These are phyloP conservation scores for Trametes villosa DNA, from an alignment of 768 basidiomycete genomes.

Conservation along the genomic window DNA sequence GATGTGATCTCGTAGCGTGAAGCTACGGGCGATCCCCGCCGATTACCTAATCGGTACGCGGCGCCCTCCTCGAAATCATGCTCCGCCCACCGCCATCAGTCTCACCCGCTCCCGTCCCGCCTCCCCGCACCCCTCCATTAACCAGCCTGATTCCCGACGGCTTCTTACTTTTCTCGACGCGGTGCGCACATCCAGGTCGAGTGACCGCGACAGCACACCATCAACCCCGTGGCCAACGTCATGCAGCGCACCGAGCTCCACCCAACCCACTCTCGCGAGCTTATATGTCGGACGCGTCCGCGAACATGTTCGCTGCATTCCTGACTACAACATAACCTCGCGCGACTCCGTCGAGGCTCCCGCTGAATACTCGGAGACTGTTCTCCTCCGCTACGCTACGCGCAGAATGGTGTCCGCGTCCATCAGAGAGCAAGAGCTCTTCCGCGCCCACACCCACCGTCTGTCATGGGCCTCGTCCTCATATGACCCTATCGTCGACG, in stretches of 20 bases:
- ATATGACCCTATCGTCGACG: conserved; percentile 30
- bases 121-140: background rate
- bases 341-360: conserved; percentile 1
- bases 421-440: conserved; percentile 20
- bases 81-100: conserved; percentile 3
- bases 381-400: conserved; percentile 1
- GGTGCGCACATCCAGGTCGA: background rate
- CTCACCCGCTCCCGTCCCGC: background rate
- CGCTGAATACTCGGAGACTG: background rate
- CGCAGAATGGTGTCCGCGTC: conserved; percentile 13
- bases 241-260: conserved; percentile 1
- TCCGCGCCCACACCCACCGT: conserved; percentile 21
- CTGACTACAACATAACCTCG: background rate
- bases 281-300: background rate
- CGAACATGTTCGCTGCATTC: background rate
- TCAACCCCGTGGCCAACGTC: background rate
- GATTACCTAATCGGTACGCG: conserved; percentile 16
- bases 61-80: background rate
- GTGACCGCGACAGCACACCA: conserved; percentile 1
- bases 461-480: conserved; percentile 21
- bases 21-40: conserved; percentile 24
- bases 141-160: background rate
- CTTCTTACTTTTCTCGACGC: no score
- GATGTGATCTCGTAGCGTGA: conserved; percentile 37
- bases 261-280: background rate